These are phyloP conservation scores for Gomphus bonarii DNA, from an alignment of 1,284 basidiomycete genomes.

Conservation along the genomic window DNA sequence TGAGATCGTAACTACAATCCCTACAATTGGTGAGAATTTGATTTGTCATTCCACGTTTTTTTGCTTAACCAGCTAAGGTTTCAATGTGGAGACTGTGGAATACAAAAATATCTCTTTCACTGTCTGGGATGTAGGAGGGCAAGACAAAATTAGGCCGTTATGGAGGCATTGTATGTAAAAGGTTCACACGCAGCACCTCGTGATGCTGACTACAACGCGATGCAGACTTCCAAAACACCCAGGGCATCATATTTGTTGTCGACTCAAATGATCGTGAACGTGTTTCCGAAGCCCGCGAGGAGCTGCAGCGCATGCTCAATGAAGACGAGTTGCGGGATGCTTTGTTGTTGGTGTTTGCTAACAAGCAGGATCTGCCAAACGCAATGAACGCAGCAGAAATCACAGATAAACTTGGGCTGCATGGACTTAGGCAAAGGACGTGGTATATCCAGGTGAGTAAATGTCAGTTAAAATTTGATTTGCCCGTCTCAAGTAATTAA, in stretches of 20 bases:
- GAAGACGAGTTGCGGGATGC: constrained; percentile 99
- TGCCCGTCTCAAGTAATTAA: not conserved
- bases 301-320: constrained; percentile 99
- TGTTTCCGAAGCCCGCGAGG: constrained; percentile 98
- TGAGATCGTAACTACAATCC: constrained; percentile 99
- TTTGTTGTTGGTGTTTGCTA: constrained; percentile 96
- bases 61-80: constrained; percentile 60
- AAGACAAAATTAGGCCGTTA: constrained; percentile 82
- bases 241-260: constrained; percentile 99
- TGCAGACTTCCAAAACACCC: constrained; percentile 99
- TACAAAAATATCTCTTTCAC: constrained; percentile 92
- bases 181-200: not conserved
- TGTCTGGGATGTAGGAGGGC: constrained; percentile 85
- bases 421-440: constrained; percentile 91
- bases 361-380: constrained; percentile 98
- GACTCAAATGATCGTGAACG: constrained; percentile 99
- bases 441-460: constrained; percentile 94
- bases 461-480: not conserved
- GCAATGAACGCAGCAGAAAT: constrained; percentile 99
- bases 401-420: constrained; percentile 98
- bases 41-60: not conserved
- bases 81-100: constrained; percentile 95
- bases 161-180: constrained; percentile 93
- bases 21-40: constrained; percentile 80
- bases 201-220: not conserved